phyloP scores from a whole-genome alignment of 768 basidiomycete genomes.

The Pleurotus sapidus region DNA sequence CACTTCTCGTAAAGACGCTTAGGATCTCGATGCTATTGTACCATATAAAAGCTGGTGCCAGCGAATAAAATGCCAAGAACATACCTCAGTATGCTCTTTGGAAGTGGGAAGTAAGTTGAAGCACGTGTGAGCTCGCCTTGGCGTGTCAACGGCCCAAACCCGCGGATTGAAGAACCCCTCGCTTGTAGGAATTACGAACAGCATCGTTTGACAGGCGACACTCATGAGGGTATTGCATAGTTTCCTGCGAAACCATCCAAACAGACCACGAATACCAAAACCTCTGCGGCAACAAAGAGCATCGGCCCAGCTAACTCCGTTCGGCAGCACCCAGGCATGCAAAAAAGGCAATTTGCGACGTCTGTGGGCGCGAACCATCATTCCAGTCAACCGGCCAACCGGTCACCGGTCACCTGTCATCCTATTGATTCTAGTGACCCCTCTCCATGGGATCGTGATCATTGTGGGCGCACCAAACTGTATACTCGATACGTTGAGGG shows the following conservation, averaged over 20 bases:
- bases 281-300: too few relatives aligned
- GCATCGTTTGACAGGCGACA: too few relatives aligned
- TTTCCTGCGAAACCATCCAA: too few relatives aligned
- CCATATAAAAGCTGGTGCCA: too few relatives aligned
- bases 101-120: slow-evolving; percentile 7
- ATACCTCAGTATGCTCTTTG: not conserved
- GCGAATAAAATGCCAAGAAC: too few relatives aligned
- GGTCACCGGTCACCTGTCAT: not conserved
- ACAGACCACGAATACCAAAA: too few relatives aligned
- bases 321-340: not conserved
- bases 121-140: not conserved
- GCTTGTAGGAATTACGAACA: too few relatives aligned
- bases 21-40: too few relatives aligned
- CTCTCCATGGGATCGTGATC: slow-evolving; percentile 1
- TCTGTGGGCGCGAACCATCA: not conserved
- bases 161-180: not conserved
- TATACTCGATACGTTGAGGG: not conserved
- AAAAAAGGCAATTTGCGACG: not conserved
- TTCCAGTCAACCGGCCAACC: not conserved
- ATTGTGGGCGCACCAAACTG: not conserved
- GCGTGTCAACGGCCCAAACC: not conserved
- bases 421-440: not conserved
- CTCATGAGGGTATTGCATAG: too few relatives aligned
- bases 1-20: too few relatives aligned
- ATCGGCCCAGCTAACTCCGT: too few relatives aligned